Evolutionary conservation across 2,329 filamentous ascomycete genomes (phyloP).

Genomic region (Colletotrichum graminicola): DNA sequence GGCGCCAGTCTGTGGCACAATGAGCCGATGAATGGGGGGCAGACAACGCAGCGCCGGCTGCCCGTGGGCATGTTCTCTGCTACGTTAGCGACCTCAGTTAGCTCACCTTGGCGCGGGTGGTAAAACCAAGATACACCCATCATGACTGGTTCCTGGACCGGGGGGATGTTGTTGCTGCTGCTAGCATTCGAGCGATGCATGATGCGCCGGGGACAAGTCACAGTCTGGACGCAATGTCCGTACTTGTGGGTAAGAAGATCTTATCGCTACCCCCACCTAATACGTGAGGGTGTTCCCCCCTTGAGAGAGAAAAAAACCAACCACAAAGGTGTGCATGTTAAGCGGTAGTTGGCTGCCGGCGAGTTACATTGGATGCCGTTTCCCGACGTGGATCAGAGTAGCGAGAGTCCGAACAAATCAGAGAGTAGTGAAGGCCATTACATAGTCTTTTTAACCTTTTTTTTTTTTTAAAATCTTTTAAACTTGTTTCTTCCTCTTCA

Average conservation of each 20-base stretch:
- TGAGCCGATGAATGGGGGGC: background rate
- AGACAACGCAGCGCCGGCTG: slow-evolving; percentile 3
- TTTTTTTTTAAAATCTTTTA: too few species aligned
- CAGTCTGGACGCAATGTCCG: background rate
- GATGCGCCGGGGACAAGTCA: background rate
- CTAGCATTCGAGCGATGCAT: background rate
- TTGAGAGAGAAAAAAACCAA: background rate
- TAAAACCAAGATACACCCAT: background rate
- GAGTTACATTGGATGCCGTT: background rate
- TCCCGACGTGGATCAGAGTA: background rate
- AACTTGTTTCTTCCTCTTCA: too few species aligned
- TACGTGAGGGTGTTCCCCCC: background rate
- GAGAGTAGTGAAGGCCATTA: background rate
- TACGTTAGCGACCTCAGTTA: background rate
- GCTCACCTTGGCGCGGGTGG: slow-evolving; percentile 1
- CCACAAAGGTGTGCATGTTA: slow-evolving; percentile 18
- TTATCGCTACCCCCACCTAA: slow-evolving; percentile 10
- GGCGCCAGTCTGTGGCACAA: slow-evolving; percentile 2
- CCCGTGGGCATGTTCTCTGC: background rate
- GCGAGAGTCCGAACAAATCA: background rate
- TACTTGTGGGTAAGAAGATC: background rate
- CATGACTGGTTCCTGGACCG: background rate
- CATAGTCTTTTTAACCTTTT: too few species aligned
- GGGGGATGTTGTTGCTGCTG: background rate
- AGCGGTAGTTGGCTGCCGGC: background rate